Evolutionary conservation across 116 monocot genomes (phyloP), one percentile per base, ranked within the genome.

Genomic region (Phalaenopsis hybrid): DNA sequence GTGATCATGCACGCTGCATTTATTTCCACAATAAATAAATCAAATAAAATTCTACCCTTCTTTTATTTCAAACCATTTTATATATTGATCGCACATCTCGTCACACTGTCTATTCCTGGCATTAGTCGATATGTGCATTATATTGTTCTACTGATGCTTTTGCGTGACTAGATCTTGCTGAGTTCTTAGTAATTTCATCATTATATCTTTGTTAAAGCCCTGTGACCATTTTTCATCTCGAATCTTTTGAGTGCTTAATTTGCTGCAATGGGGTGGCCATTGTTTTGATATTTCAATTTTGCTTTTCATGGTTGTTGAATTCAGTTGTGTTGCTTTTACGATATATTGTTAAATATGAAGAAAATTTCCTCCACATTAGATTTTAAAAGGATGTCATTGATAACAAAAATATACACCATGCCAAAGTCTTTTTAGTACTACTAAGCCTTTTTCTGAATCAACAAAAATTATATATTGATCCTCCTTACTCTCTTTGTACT

Each of bases 1-100:
- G 94, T 94, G 88, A 51, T 73, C 31, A 74, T 59, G 21, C 4
- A n/a, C 73, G 31, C 46, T 34, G 18, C 20, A 4, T 20, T 16
- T n/a, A 17, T 44, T 23, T 9, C 79, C 59, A 9, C 18, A 78
- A n/a, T 59, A 79, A 78, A 77, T 48, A 5, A 49, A 77, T 51
- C 12, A 51, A 77, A 21, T 75, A 51, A 51, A 49, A 20, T 51
- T 20, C 45, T 8, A 37, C 20, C 3, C 37, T 37, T 37, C 3
- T 37, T 37, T 37, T 37, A 37, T 37, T 37, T 1, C 2, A 37
- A 37, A 37, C 37, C 1, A 1, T 1, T 37, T 37, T 37, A 37
- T 37, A 37, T 37, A 37, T 37, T 37, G 37, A 37, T 37, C 37
- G 3, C 3, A 37, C 37, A n/a, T 46, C n/a, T 2, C 20, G 18